Evolutionary conservation across 2,329 filamentous ascomycete species (phyloP), one percentile per base, ranked within the genome.

Genomic region (Plenodomus tracheiphilus): DNA sequence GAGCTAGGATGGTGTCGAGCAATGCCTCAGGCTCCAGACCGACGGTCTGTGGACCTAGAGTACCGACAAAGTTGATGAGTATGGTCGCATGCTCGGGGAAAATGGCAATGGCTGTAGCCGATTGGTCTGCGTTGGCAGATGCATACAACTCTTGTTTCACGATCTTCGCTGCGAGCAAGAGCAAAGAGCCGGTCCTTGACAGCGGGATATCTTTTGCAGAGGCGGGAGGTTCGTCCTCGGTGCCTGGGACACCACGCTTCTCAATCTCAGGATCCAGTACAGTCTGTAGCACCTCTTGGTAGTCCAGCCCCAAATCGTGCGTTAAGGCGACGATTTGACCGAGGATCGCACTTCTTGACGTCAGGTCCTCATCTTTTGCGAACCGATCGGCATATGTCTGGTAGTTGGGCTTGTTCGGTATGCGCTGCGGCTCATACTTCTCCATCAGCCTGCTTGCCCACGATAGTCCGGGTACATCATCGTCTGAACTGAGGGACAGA

Each of bases 301-400:
- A 77, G 19, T 76, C 66, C 20, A 85, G 58, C 1, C 75, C 77
- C 21, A 84, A 71, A 56, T 85, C 82, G 43, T 83, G 79, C 15
- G 86, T 81, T 44, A 90, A 75, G 16, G 86, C 84, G 76, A 85
- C 85, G 19, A 92, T 73, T 63, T 91, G 85, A 0, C 88, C 88
- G n/a, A 89, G 79, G 39, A 88, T 80, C 6, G 82, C 81, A 53
- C 89, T 84, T 49, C 83, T 79, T 15, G 81, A 81, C 49, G 84
- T 79, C 25, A 90, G 72, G 35, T 79, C 74, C 35, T 85, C 79
- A 13, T 88, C 81, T 36, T 86, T 79, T 38, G 84, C 82, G 60
- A 88, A 92, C 3, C 81, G 79, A 55, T 85, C 81, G 40, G 83
- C 79, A 58, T 84, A 78, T 2, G 85, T 89, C 57, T 76, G 77